phyloP scores from a whole-genome alignment of 1,284 basidiomycete genomes.

The Cutaneotrichosporon sp. region DNA sequence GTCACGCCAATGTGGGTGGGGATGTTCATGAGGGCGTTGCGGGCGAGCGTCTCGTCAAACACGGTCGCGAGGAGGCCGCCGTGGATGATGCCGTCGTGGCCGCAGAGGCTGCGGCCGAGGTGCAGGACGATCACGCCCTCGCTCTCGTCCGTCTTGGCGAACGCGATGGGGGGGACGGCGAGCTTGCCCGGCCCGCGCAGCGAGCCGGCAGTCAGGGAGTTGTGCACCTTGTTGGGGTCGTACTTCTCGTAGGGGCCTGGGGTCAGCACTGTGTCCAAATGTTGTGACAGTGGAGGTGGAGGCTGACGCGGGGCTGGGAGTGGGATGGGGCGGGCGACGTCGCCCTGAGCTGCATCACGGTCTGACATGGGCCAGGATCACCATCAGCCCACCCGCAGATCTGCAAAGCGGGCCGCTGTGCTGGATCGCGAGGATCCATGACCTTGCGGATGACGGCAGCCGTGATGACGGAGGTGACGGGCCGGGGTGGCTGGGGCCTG shows the following conservation, averaged over 20 bases:
- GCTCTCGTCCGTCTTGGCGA: conserved; percentile 71
- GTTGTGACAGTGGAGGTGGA: neutral
- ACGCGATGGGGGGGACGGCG: conserved; percentile 71
- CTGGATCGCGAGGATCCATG: too few species aligned
- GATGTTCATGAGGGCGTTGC: conserved; percentile 77
- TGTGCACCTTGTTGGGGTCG: conserved; percentile 66
- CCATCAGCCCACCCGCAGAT: too few species aligned
- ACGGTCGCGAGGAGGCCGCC: conserved; percentile 89
- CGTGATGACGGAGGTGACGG: too few species aligned
- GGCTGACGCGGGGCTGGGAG: neutral
- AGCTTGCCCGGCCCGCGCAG: conserved; percentile 82
- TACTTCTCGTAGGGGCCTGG: conserved; percentile 70
- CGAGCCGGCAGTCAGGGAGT: conserved; percentile 81
- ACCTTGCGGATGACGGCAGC: too few species aligned
- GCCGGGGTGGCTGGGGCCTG: too few species aligned
- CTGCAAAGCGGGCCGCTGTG: too few species aligned
- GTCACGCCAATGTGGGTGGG: conserved; percentile 93
- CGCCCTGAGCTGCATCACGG: too few species aligned
- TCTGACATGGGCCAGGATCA: too few species aligned
- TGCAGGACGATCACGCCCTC: conserved; percentile 73
- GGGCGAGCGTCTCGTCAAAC: conserved; percentile 80
- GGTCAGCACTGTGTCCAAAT: neutral
- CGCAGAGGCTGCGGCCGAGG: conserved; percentile 78
- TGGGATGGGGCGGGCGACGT: neutral
- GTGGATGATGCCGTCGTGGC: conserved; percentile 91